These are phyloP conservation scores for Pholiota microspora DNA, from an alignment of 768 basidiomycete genomes.

Conservation along the genomic window DNA sequence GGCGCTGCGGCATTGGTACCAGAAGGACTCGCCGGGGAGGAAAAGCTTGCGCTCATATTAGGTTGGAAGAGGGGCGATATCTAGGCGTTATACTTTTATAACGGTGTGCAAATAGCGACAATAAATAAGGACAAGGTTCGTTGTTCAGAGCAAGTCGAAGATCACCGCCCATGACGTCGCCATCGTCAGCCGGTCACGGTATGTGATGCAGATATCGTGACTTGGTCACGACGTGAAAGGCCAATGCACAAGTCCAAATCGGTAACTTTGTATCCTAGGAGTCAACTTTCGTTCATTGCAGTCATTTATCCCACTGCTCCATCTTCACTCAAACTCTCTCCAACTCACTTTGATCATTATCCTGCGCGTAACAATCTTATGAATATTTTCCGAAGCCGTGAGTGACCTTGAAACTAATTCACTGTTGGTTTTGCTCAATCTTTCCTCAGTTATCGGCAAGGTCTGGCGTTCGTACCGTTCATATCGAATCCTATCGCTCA, in stretches of 20 bases:
- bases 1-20: background rate
- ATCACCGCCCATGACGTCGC: no score
- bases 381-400: constrained; percentile 85
- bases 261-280: constrained; percentile 8
- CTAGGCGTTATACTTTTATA: no score
- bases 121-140: no score
- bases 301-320: constrained; percentile 12
- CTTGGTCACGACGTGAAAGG: constrained; percentile 37
- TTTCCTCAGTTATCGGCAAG: constrained; percentile 72
- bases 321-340: constrained; percentile 10
- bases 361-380: constrained; percentile 36
- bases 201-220: constrained; percentile 28
- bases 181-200: constrained; percentile 2
- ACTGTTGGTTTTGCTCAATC: background rate
- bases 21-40: no score
- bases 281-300: constrained; percentile 1
- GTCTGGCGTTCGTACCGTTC: constrained; percentile 81
- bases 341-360: constrained; percentile 11
- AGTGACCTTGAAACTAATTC: constrained; percentile 27
- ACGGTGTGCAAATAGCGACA: no score
- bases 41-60: no score
- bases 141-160: no score
- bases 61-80: no score
- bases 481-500: constrained; percentile 9
- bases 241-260: constrained; percentile 9